Evolutionary conservation across 2,329 filamentous ascomycete genomes (phyloP).

Genomic region (Pleurostoma richardsiae): DNA sequence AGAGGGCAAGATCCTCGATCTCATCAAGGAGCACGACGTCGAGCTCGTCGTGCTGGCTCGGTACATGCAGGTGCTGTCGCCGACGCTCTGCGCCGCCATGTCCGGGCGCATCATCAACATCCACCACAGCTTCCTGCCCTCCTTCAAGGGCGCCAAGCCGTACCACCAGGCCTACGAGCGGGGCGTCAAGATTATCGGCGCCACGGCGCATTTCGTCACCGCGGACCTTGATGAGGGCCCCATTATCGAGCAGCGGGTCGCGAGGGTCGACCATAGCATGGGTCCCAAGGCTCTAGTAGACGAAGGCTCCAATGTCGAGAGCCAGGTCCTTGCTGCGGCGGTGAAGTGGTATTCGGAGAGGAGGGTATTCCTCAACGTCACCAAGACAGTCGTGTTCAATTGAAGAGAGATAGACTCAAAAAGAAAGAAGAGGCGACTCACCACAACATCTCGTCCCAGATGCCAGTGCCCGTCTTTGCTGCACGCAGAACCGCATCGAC

Average conservation of each 20-base stretch:
- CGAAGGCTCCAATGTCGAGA: conserved; percentile 80
- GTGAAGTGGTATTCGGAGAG: conserved; percentile 82
- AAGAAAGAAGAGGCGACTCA: not conserved
- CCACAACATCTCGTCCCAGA: too few species aligned
- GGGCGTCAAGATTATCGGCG: conserved; percentile 84
- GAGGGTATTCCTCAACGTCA: conserved; percentile 71
- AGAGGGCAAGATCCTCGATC: conserved; percentile 65
- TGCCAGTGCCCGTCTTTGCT: too few species aligned
- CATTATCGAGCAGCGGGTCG: conserved; percentile 81
- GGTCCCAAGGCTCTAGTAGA: conserved; percentile 71
- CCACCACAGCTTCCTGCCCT: conserved; percentile 81
- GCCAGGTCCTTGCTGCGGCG: conserved; percentile 73
- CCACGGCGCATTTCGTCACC: conserved; percentile 82
- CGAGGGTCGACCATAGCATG: conserved; percentile 72
- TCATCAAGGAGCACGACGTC: conserved; percentile 63
- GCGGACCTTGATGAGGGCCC: conserved; percentile 81
- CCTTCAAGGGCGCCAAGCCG: conserved; percentile 83
- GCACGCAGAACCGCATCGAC: too few species aligned
- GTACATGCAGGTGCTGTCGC: conserved; percentile 84
- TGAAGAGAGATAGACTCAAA: conserved; percentile 12
- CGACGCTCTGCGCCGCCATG: conserved; percentile 71
- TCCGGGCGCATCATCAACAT: conserved; percentile 88
- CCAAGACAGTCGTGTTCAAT: conserved; percentile 75
- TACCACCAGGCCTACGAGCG: conserved; percentile 86
- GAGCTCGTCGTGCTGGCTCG: conserved; percentile 77